phyloP scores from a whole-genome alignment of 78 protist genomes.

The Dictyostelium citrinum region DNA sequence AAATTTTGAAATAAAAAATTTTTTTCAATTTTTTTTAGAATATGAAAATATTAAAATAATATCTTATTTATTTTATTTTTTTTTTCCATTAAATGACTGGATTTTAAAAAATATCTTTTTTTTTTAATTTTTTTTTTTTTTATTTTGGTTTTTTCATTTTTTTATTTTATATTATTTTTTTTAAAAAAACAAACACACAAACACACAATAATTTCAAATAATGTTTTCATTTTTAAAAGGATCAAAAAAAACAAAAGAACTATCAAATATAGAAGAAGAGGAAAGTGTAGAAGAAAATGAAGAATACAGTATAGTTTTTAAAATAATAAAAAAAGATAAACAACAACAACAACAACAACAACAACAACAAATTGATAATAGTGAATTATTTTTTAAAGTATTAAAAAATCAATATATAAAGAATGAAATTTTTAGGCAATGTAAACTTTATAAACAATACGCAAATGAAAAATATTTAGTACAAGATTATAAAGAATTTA shows the following conservation, averaged over 20 bases:
- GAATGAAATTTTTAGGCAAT: background rate
- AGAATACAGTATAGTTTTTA: background rate
- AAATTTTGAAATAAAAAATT: too few species aligned
- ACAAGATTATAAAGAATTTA: background rate
- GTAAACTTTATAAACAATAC: background rate
- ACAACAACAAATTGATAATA: background rate
- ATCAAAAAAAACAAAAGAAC: background rate
- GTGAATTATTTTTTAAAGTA: background rate
- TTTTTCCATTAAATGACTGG: too few species aligned
- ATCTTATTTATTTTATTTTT: too few species aligned
- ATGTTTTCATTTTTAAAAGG: background rate
- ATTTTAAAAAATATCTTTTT: too few species aligned
- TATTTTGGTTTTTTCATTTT: background rate
- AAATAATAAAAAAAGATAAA: background rate
- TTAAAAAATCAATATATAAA: background rate
- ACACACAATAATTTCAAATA: too few species aligned
- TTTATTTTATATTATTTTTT: background rate
- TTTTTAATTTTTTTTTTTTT: too few species aligned
- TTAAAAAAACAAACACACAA: background rate
- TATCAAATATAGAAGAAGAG: background rate
- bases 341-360: background rate
- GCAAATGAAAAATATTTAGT: background rate
- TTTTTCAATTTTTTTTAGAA: too few species aligned
- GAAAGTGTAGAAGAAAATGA: background rate
- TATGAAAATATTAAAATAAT: too few species aligned